phyloP scores from a whole-genome alignment of 2,329 filamentous ascomycete species.

The Penicillium sp. region DNA sequence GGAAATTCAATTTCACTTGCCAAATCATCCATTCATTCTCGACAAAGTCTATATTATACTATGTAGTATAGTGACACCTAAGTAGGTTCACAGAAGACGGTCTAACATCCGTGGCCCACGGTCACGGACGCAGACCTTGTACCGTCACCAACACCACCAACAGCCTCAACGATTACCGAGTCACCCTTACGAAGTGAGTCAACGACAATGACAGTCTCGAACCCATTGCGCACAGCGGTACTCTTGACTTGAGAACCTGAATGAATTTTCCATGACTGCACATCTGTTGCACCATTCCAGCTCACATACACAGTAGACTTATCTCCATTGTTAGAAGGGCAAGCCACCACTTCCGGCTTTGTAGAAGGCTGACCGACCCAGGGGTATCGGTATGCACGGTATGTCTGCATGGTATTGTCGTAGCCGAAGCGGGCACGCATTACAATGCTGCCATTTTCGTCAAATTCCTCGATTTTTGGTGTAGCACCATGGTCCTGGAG shows the following conservation, averaged over 20 bases:
- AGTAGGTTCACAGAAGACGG: neutral
- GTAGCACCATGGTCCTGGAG: slow-evolving; percentile 35
- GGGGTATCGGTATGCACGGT: slow-evolving; percentile 28
- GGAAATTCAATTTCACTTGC: neutral
- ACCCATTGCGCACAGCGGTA: slow-evolving; percentile 12
- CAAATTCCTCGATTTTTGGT: slow-evolving; percentile 33
- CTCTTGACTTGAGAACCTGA: slow-evolving; percentile 9
- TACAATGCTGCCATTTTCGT: slow-evolving; percentile 27
- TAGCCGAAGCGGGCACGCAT: slow-evolving; percentile 33
- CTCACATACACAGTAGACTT: slow-evolving; percentile 35
- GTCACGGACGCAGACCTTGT: slow-evolving; percentile 12
- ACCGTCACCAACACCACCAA: slow-evolving; percentile 20
- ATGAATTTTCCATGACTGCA: slow-evolving; percentile 20
- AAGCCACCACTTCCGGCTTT: slow-evolving; percentile 19
- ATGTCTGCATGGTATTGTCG: slow-evolving; percentile 27
- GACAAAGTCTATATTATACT: neutral
- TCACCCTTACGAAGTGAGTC: slow-evolving; percentile 7
- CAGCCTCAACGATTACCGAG: slow-evolving; percentile 17
- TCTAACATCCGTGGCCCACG: slow-evolving; percentile 16
- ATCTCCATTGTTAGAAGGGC: slow-evolving; percentile 4
- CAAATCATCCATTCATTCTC: neutral
- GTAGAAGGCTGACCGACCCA: slow-evolving; percentile 21
- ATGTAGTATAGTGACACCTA: no score
- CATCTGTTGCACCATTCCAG: slow-evolving; percentile 42
- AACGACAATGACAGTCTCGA: slow-evolving; percentile 15